phyloP scores from a whole-genome alignment of 176 grass and related monocot genomes.

The Aegilops sharonensis region DNA sequence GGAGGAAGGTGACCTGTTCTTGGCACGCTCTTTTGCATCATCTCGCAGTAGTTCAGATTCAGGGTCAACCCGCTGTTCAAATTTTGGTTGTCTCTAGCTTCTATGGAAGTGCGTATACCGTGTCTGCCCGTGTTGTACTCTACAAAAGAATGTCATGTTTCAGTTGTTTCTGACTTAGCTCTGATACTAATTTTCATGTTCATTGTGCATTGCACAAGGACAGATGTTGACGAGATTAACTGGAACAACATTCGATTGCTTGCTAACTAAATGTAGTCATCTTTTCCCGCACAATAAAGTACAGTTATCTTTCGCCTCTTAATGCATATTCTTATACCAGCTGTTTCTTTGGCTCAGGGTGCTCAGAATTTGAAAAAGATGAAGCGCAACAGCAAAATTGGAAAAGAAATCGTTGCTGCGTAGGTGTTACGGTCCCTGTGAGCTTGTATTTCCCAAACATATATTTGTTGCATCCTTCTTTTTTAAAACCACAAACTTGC shows the following conservation, averaged over 20 bases:
- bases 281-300: background rate
- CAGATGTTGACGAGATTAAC: background rate
- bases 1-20: conserved; percentile 76
- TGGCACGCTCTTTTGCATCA: background rate
- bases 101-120: background rate
- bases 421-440: conserved; percentile 42
- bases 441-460: conserved; percentile 8
- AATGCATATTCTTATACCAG: background rate
- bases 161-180: background rate
- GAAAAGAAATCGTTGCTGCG: conserved; percentile 90
- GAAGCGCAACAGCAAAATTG: conserved; percentile 97
- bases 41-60: background rate
- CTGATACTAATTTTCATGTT: background rate
- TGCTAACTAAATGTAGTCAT: conserved; percentile 13
- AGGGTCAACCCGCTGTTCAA: background rate
- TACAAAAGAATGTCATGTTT: background rate
- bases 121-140: background rate
- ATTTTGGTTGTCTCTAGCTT: background rate
- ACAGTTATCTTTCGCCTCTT: conserved; percentile 1
- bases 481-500: background rate
- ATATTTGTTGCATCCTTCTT: background rate
- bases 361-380: conserved; percentile 95
- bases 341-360: conserved; percentile 55
- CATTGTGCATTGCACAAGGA: background rate
- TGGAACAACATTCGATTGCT: background rate